phyloP scores from a whole-genome alignment of 2,329 filamentous ascomycete species.

The Claviceps sp. region DNA sequence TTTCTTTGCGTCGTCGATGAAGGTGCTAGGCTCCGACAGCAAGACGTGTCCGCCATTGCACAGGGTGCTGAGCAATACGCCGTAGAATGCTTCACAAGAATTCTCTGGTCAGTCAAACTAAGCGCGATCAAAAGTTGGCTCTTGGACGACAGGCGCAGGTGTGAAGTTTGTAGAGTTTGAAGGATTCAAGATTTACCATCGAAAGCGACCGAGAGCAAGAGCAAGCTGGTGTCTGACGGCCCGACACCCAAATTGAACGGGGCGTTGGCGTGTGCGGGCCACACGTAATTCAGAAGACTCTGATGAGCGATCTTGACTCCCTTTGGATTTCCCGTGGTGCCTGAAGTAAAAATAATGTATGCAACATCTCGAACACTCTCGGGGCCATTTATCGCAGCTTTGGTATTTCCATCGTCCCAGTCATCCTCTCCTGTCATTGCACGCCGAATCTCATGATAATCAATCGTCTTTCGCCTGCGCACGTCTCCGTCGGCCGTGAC shows the following conservation, averaged over 20 bases:
- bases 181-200: slow-evolving; percentile 10
- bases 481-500: background rate
- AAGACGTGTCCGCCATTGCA: slow-evolving; percentile 4
- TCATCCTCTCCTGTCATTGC: background rate
- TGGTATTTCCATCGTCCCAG: background rate
- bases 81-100: slow-evolving; percentile 4
- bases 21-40: background rate
- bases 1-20: slow-evolving; percentile 1
- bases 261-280: background rate
- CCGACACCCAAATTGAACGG: background rate
- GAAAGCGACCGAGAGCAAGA: slow-evolving; percentile 14
- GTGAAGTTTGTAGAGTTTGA: background rate
- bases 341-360: slow-evolving; percentile 7
- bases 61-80: slow-evolving; percentile 5
- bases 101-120: slow-evolving; percentile 4
- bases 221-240: slow-evolving; percentile 7
- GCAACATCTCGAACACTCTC: slow-evolving; percentile 32
- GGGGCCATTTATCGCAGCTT: background rate
- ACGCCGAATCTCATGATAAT: background rate
- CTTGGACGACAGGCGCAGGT: background rate
- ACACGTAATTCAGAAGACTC: slow-evolving; percentile 1
- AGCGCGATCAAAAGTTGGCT: background rate
- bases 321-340: slow-evolving; percentile 31
- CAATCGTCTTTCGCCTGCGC: background rate
- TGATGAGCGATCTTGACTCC: slow-evolving; percentile 20